phyloP scores from a whole-genome alignment of 164 flowering plant genomes.

The Liquidambar formosana region DNA sequence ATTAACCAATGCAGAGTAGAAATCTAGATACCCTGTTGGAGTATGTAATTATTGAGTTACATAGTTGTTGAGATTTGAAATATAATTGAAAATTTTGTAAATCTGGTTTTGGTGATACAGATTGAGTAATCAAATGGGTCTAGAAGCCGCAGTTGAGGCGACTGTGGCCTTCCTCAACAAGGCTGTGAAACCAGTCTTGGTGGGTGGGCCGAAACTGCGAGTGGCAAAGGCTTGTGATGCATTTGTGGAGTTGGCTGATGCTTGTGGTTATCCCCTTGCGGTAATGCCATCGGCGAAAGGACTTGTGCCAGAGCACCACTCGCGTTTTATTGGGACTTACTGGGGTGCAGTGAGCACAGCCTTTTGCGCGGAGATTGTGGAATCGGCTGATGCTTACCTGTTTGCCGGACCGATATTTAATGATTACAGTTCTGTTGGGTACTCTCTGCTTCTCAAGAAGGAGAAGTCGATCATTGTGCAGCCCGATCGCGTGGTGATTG shows the following conservation, averaged over 20 bases:
- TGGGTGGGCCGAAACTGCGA: constrained; percentile 77
- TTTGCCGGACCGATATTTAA: constrained; percentile 90
- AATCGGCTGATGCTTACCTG: constrained; percentile 85
- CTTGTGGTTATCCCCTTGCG: constrained; percentile 71
- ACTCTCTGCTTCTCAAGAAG: constrained; percentile 80
- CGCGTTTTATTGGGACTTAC: constrained; percentile 76
- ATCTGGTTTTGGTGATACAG: constrained; percentile 27
- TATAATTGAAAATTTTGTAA: no score
- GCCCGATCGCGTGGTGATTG: constrained; percentile 79
- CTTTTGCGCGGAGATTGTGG: constrained; percentile 86
- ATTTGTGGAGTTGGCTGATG: constrained; percentile 75
- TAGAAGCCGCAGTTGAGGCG: constrained; percentile 85
- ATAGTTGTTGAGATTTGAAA: background rate
- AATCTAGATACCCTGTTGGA: background rate
- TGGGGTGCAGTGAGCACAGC: constrained; percentile 91
- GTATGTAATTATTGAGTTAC: no score
- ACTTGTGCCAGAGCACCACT: constrained; percentile 65
- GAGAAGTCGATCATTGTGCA: constrained; percentile 80
- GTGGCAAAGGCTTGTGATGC: constrained; percentile 65
- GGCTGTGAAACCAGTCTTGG: constrained; percentile 88
- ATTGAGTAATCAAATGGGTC: constrained; percentile 61
- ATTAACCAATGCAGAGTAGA: no score
- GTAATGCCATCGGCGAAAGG: constrained; percentile 92
- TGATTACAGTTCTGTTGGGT: constrained; percentile 89
- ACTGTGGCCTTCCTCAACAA: constrained; percentile 77